Conservation (phyloP, 805 yeast species). For the Yamadazyma paraphyllophila region DNA sequence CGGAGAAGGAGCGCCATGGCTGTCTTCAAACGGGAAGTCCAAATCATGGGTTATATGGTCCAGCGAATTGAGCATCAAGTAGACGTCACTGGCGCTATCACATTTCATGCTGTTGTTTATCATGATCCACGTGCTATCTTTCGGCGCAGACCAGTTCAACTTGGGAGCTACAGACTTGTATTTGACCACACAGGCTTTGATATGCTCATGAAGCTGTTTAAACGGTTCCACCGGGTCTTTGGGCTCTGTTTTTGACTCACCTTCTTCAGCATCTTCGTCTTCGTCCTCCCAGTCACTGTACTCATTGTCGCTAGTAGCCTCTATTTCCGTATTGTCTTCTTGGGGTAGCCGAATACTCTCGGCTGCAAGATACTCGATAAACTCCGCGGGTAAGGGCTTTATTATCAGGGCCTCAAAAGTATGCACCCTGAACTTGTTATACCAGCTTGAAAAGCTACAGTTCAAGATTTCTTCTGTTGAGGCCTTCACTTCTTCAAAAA, state of each 20-base stretch:
- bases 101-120: conserved; percentile 77
- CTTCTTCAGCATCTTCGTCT: conserved; percentile 42
- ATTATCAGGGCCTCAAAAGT: conserved; percentile 24
- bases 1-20: conserved; percentile 15
- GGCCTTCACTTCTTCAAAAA: conserved; percentile 28
- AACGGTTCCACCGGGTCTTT: conserved; percentile 32
- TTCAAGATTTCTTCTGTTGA: conserved; percentile 27
- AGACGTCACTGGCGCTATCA: conserved; percentile 67
- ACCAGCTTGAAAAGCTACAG: conserved; percentile 39
- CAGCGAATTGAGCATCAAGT: conserved; percentile 78
- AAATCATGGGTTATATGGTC: conserved; percentile 87
- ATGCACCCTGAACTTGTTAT: conserved; percentile 20
- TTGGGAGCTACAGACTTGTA: conserved; percentile 76
- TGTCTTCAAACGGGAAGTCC: conserved; percentile 62
- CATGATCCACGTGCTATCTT: conserved; percentile 90
- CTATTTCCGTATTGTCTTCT: conserved; percentile 15
- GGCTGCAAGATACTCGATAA: conserved; percentile 31
- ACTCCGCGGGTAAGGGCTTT: conserved; percentile 32
- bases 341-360: conserved; percentile 24
- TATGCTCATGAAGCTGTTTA: conserved; percentile 54
- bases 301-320: conserved; percentile 53
- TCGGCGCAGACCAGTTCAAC: conserved; percentile 96
- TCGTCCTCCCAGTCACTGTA: conserved; percentile 71
- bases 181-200: conserved; percentile 45
- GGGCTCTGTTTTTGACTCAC: conserved; percentile 28